Evolutionary conservation across 495 filamentous ascomycete species (phyloP), one percentile per base, ranked within the genome.

Genomic region (Glonium stellatum): DNA sequence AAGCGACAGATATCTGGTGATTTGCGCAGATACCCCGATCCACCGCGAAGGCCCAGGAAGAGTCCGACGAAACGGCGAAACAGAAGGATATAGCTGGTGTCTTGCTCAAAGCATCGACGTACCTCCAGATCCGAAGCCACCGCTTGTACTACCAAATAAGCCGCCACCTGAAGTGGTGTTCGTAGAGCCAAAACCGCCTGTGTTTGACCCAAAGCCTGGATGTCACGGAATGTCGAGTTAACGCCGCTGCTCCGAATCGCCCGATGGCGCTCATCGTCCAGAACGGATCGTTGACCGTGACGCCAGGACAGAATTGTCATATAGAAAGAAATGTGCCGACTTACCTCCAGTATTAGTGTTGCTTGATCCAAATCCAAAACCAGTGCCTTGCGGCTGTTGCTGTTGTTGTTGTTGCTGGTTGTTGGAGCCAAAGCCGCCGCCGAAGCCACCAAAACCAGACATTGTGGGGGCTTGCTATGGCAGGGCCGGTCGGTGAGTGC

Each of bases 171-270:
- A 76, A 62, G 63, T 65, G 12, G 67, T 72, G 50, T 60, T 67
- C 1, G 58, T 55, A 15, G 47, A 55, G 57, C 71, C 71, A 48
- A 74, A 72, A 21, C 47, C 47, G 39, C 61, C 53, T 34, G 73
- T 67, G 56, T 76, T 75, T 49, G 79, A 77, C 66, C 82, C 82
- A 77, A 84, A 84, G 75, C 81, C 82, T 84, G 79, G 69, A 80
- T 71, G 68, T 75, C 27, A 31, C 70, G 64, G 65, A 52, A 59
- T 31, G 61, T 55, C 54, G 61, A 58, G 61, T 67, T 61, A 67
- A 60, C 60, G 52, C 66, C 58, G 63, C 54, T 64, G 21, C 11
- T 64, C 55, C 58, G 55, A 61, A 60, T 57, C 22, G 37, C 37
- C 21, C 51, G 56, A 34, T 52, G 59, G 57, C 50, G 59, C 59